Evolutionary conservation across 202 grass and related monocot species (phyloP).

Genomic region (Miscanthus sacchariflorus): DNA sequence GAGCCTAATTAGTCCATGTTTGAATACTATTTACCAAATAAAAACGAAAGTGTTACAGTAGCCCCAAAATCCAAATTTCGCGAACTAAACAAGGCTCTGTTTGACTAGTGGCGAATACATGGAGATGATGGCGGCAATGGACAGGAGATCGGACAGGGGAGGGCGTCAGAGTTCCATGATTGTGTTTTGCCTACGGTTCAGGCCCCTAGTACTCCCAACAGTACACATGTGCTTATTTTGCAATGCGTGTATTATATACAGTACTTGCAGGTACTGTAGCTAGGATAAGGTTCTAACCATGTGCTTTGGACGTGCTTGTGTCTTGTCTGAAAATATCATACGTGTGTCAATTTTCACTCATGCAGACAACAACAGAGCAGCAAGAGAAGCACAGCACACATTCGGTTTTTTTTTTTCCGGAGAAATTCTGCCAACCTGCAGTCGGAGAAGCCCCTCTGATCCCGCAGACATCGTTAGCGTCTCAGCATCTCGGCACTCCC

Average conservation of each 20-base stretch:
- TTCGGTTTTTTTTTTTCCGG: neutral
- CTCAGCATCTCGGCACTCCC: neutral
- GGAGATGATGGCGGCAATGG: neutral
- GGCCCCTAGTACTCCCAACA: neutral
- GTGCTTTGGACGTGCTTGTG: neutral
- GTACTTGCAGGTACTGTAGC: neutral
- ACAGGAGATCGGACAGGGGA: conserved; percentile 35
- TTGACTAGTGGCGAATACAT: neutral
- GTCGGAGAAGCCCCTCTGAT: neutral
- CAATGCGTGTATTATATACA: neutral
- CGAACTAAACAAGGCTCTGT: too few relatives aligned
- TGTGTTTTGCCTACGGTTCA: conserved; percentile 9
- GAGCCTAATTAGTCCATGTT: too few relatives aligned
- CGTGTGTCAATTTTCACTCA: neutral
- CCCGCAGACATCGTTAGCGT: neutral
- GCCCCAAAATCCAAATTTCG: too few relatives aligned
- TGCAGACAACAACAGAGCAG: neutral
- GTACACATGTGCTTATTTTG: neutral
- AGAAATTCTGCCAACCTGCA: neutral
- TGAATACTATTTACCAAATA: too few relatives aligned
- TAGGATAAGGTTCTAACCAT: neutral
- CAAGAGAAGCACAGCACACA: too few relatives aligned
- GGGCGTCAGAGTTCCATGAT: conserved; percentile 35
- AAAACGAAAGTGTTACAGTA: too few relatives aligned
- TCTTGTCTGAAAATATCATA: conserved; percentile 18